Base-by-base conservation (phyloP, 2,329 filamentous ascomycete species). In the Penicillium sp. region DNA sequence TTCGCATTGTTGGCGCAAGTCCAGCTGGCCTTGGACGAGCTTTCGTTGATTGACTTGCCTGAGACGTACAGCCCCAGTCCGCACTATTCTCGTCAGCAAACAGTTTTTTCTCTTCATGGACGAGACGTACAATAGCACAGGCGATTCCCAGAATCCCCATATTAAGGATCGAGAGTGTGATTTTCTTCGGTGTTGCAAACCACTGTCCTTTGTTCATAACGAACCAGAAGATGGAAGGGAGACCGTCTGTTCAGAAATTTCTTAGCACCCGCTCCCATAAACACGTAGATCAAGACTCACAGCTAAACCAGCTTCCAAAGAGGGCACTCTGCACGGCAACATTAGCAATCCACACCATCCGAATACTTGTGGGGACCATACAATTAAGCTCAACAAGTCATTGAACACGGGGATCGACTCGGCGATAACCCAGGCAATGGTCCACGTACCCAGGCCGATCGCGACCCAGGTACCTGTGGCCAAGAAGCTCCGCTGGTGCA, bases 321-420 rank as follows among this genome's bases (percentile, higher is more conserved):
- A 83, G 59, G 3, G 80, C 71, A 26, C 68, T 71, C 48, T 59
- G 42, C 7, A 7, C 3, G 30, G 15, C 11, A 58, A 15, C 20
- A 23, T 51, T 45, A 47, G 50, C 26, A 32, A 19, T 3, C 31
- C 9, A 37, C 18, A 20, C 2, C 2, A 23, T 23, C 9, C 7
- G 14, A n/a, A 27, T 8, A 2, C 2, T 25, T 3, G 10, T 4
- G 4, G 10, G 20, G 14, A 27, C 39, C 47, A n/a, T 58, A 61
- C 48, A 52, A 85, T 77, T 21, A 86, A 63, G 7, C 77, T 78
- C 26, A 86, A 65, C 13, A 87, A 64, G 33, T 79, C 72, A 54
- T 78, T 78, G 67, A 86, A 87, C 36, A 79, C 76, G 1, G 83
- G 83, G 4, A 87, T 80, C 0, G 78, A 78, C 61, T 83, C 78